phyloP scores from a whole-genome alignment of 768 basidiomycete species.

The Filobasidium floriforme region DNA sequence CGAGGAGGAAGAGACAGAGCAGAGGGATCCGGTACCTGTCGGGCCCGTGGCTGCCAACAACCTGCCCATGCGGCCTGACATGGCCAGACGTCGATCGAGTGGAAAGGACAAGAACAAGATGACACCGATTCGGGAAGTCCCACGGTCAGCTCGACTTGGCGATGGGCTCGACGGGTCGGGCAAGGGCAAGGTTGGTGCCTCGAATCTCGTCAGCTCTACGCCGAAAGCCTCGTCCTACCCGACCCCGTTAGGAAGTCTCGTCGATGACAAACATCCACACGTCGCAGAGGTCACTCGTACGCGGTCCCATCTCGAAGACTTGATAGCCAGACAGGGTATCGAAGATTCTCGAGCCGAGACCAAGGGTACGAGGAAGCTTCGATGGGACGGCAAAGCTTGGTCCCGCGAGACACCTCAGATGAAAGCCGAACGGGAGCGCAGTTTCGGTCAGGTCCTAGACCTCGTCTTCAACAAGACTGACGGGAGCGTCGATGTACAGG shows the following conservation, averaged over 20 bases:
- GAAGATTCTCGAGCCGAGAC: background rate
- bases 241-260: constrained; percentile 11
- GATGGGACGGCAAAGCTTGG: constrained; percentile 8
- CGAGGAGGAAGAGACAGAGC: too few relatives aligned
- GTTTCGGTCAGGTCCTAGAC: constrained; percentile 22
- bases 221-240: constrained; percentile 23
- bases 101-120: background rate
- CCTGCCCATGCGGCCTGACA: background rate
- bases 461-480: constrained; percentile 17
- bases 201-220: constrained; percentile 12
- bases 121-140: background rate
- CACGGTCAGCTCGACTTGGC: background rate
- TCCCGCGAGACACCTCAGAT: constrained; percentile 2
- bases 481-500: background rate
- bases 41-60: background rate
- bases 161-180: too few relatives aligned
- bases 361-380: constrained; percentile 9
- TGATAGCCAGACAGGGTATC: background rate
- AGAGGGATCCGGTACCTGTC: background rate
- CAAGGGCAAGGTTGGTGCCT: too few relatives aligned
- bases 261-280: constrained; percentile 2
- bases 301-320: constrained; percentile 10
- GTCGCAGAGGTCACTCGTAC: constrained; percentile 8
- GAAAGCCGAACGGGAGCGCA: constrained; percentile 16
- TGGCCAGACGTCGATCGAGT: background rate